phyloP scores from a whole-genome alignment of 352 stramenopile genomes.

The Globisporangium solare region DNA sequence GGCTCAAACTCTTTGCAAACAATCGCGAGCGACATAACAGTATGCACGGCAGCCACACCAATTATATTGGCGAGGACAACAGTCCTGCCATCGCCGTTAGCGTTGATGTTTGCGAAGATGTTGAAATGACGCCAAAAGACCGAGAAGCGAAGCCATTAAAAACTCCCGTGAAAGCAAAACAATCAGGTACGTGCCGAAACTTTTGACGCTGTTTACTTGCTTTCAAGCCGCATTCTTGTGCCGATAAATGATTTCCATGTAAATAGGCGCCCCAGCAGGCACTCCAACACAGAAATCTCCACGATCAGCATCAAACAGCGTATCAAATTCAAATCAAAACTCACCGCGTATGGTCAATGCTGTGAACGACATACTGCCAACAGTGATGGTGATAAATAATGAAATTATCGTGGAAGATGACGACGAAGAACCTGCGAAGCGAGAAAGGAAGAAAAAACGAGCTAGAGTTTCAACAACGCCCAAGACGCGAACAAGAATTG shows the following conservation, averaged over 20 bases:
- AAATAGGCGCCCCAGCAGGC: not conserved
- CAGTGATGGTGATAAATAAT: conserved; percentile 14
- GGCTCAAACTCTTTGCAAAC: conserved; percentile 38
- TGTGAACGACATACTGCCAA: conserved; percentile 7
- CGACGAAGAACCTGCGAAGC: conserved; percentile 7
- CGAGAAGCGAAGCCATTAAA: not conserved
- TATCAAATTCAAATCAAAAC: not conserved
- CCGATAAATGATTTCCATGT: not conserved
- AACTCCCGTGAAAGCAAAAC: not conserved
- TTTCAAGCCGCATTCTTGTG: not conserved
- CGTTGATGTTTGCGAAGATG: not conserved
- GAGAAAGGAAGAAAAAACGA: not conserved
- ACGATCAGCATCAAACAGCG: not conserved
- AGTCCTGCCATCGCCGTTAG: not conserved
- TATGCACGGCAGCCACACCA: conserved; percentile 23
- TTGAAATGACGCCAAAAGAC: not conserved
- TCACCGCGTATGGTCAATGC: not conserved
- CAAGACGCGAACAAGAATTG: not conserved
- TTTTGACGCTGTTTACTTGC: not conserved
- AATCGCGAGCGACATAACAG: conserved; percentile 34
- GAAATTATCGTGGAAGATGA: conserved; percentile 15
- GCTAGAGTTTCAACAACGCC: not conserved
- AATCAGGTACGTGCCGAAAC: not conserved
- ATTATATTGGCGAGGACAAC: not conserved
- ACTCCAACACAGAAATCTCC: not conserved